phyloP scores from a whole-genome alignment of 2,329 filamentous ascomycete species.

The Cryphonectria radicalis region DNA sequence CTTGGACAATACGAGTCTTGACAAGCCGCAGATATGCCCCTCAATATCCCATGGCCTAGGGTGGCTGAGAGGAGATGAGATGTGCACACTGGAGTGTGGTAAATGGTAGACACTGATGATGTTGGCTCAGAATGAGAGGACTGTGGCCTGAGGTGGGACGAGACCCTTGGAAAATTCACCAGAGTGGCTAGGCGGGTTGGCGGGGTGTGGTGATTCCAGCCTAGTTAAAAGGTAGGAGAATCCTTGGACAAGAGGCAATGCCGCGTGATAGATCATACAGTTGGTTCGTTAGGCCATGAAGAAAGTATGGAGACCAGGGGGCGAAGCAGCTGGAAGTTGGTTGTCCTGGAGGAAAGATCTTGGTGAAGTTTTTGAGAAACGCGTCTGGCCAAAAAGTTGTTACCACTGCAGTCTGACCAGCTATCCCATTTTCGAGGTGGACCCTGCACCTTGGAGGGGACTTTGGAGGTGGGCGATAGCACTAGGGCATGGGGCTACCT shows the following conservation, averaged over 20 bases:
- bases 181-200: not conserved
- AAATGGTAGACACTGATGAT: not conserved
- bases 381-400: not conserved
- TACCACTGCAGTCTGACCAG: not conserved
- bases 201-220: not conserved
- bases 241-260: not conserved
- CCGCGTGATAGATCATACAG: not conserved
- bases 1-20: conserved; percentile 21
- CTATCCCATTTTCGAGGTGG: not conserved
- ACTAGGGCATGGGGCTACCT: conserved; percentile 9
- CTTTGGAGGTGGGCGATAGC: conserved; percentile 12
- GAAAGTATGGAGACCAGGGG: not conserved
- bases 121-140: conserved; percentile 3
- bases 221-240: not conserved
- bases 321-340: not conserved
- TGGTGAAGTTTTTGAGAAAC: not conserved
- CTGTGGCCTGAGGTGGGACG: conserved; percentile 24
- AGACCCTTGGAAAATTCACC: conserved; percentile 6
- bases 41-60: not conserved
- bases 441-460: conserved; percentile 1
- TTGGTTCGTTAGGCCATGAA: not conserved
- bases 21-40: conserved; percentile 11
- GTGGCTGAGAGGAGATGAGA: conserved; percentile 18
- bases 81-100: not conserved
- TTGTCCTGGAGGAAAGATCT: not conserved